Evolutionary conservation across 192 early-diverging fungal genomes (phyloP), one percentile per base, ranked within the genome.

Genomic region (Jimgerdemannia flammicorona): DNA sequence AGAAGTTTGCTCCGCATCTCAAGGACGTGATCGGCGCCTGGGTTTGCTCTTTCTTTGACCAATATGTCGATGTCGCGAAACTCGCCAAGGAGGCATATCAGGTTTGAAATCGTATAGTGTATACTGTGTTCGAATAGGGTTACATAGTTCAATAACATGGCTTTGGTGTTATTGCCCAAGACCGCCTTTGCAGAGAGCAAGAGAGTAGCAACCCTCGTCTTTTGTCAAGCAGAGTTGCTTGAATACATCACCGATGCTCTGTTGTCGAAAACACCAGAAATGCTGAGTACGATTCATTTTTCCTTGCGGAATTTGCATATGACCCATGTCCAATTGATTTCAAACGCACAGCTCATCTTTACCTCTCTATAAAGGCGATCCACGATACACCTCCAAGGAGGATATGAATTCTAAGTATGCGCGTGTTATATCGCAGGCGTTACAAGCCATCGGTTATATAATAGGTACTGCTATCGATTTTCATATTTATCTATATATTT

Each of bases 21-120:
- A 97, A 95, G 80, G 86, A 88, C 18, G 79, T 98, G 29, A 87
- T 96, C 75, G 94, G 91, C 0, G 82, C 93, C 3, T 99, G 97
- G 97, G 77, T 98, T 20, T 88, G 86, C 3, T 84, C 89, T 29
- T 90, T 85, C 70, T 98, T 94, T 80, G 97, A 99, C 80, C 89
- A 90, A 4, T 85, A 88, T 14, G 87, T 89, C 40, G 97, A 99
- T 72, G 91, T 95, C 65, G 84, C 92, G 1, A 83, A 80, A 70
- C 75, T 85, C 2, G 90, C 94, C 14, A 79, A 43, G 9, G 80
- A 88, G 40, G 81, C 94, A 1, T 93, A 94, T 82, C 81, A 93
- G 83, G 92, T 93, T 0, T 29, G 29, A 0, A 29, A 29, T 29
- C 29, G 29, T 29, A 29, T 29, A 29, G 29, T 29, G 29, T 29